Conservation (phyloP, 2,329 filamentous ascomycete species). For the Alternaria solani region DNA sequence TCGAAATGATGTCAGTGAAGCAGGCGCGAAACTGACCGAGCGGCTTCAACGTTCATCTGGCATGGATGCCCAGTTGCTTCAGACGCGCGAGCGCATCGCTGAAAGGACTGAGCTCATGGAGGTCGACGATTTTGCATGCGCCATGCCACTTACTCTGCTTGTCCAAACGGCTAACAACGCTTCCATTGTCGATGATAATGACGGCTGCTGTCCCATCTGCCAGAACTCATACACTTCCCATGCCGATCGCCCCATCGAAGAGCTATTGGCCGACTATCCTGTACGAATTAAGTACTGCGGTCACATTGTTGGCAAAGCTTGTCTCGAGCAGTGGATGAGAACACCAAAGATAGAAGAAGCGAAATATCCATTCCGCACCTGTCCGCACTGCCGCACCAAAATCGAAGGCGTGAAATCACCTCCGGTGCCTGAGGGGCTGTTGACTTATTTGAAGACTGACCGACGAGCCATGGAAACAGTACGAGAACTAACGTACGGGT, state of each 20-base stretch:
- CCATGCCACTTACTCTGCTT: conserved; percentile 21
- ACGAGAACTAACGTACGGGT: conserved; percentile 14
- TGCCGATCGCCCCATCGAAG: conserved; percentile 9
- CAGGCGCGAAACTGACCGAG: conserved; percentile 3
- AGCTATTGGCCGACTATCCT: conserved; percentile 32
- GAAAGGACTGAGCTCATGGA: conserved; percentile 1
- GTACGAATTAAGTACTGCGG: conserved; percentile 39
- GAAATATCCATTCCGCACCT: conserved; percentile 30
- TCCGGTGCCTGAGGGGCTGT: background rate
- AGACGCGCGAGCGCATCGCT: conserved; percentile 9
- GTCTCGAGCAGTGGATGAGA: conserved; percentile 35
- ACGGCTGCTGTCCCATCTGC: conserved; percentile 28
- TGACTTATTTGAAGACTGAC: conserved; percentile 15
- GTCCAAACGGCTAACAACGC: background rate
- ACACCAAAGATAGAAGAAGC: conserved; percentile 31
- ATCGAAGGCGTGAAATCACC: conserved; percentile 21
- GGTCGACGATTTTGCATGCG: conserved; percentile 35
- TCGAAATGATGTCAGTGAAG: conserved; percentile 7
- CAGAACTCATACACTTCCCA: conserved; percentile 30
- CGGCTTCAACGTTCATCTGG: background rate
- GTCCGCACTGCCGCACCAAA: conserved; percentile 31
- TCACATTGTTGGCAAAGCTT: conserved; percentile 33
- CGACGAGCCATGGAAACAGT: conserved; percentile 8
- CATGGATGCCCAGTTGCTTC: background rate
- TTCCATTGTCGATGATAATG: conserved; percentile 16